Conservation (phyloP, 345 rosid genomes). For the Heritiera fomes region DNA sequence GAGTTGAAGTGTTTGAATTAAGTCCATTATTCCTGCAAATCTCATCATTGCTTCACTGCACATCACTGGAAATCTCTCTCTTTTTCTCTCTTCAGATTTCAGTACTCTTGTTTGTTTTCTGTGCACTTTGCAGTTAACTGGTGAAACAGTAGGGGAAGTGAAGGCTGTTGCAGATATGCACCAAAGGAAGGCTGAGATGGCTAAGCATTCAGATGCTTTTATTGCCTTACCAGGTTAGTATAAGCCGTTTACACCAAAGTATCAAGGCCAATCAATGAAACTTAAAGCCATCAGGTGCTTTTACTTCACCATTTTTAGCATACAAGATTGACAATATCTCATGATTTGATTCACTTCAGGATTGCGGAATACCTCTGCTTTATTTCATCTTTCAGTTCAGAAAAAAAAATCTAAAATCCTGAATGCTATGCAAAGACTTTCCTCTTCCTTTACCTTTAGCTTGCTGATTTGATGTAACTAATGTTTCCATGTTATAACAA, state of each 20-base stretch:
- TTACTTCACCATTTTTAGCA: slow-evolving; percentile 21
- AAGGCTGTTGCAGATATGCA: slow-evolving; percentile 99
- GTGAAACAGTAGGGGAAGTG: slow-evolving; percentile 99
- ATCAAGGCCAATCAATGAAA: slow-evolving; percentile 27
- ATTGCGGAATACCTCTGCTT: slow-evolving; percentile 13
- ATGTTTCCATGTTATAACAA: background rate
- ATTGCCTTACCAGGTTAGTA: slow-evolving; percentile 97
- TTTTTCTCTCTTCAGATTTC: slow-evolving; percentile 6
- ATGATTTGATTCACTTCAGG: slow-evolving; percentile 21
- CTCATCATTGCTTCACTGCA: slow-evolving; percentile 62
- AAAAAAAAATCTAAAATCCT: background rate
- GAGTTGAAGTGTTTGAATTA: slow-evolving; percentile 30
- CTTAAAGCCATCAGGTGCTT: slow-evolving; percentile 27
- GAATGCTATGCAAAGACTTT: slow-evolving; percentile 7
- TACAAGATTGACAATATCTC: slow-evolving; percentile 19
- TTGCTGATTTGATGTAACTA: slow-evolving; percentile 4
- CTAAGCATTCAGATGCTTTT: slow-evolving; percentile 99
- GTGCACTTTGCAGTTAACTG: slow-evolving; percentile 80
- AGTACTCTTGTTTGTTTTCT: slow-evolving; percentile 25
- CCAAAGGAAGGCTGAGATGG: slow-evolving; percentile 99
- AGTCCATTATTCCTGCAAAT: slow-evolving; percentile 35
- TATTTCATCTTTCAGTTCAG: slow-evolving; percentile 12
- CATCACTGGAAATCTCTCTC: slow-evolving; percentile 35
- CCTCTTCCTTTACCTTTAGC: background rate
- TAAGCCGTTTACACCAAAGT: slow-evolving; percentile 31